phyloP scores from a whole-genome alignment of 2,329 filamentous ascomycete species.

The Fusarium camptoceras region DNA sequence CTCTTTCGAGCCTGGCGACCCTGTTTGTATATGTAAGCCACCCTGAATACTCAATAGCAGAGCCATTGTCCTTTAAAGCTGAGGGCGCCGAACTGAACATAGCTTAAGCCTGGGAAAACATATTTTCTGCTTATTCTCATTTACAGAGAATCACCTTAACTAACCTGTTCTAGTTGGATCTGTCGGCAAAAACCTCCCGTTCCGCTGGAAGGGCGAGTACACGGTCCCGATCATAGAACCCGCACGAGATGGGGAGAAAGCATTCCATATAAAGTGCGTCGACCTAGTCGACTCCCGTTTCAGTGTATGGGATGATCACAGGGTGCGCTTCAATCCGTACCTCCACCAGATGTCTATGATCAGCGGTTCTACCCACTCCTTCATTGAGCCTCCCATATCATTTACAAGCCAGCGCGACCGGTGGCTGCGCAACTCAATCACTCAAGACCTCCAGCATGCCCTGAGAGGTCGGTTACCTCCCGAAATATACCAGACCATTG shows the following conservation, averaged over 20 bases:
- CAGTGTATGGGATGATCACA: background rate
- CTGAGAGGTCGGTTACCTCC: background rate
- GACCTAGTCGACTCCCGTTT: background rate
- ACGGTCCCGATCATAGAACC: accelerated
- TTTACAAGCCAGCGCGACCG: background rate
- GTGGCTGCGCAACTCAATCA: background rate
- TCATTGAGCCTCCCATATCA: background rate
- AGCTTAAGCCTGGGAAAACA: no score
- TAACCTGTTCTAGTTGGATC: no score
- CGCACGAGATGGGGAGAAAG: accelerated
- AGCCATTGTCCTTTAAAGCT: no score
- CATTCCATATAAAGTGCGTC: background rate
- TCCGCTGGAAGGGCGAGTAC: background rate
- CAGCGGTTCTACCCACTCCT: no score
- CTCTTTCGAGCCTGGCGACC: background rate
- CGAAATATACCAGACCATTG: background rate
- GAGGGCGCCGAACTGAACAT: no score
- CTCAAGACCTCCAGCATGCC: background rate
- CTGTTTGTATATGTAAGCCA: background rate
- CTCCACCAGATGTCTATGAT: background rate
- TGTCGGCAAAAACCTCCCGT: accelerated
- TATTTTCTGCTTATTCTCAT: no score
- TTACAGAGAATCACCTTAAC: accelerated
- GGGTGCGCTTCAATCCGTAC: no score
- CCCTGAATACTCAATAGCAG: no score